Base-by-base conservation (phyloP, 208 protist genomes). In the Acanthamoeba rhysodes region DNA sequence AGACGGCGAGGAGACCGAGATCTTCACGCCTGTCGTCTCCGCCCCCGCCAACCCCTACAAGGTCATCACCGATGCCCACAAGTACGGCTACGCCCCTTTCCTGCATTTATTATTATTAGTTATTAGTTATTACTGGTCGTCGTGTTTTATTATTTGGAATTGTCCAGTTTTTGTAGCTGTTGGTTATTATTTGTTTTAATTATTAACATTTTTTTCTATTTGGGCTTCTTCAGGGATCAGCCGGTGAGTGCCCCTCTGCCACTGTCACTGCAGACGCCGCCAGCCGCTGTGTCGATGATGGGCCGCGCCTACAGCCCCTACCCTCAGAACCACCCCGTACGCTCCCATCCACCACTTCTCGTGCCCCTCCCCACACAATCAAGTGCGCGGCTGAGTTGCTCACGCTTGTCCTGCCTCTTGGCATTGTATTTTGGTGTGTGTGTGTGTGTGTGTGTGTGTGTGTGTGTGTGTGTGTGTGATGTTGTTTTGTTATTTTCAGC, bases 1-100 rank as follows among this genome's bases (percentile, higher is more conserved):
- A 12, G 74, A 82, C 34, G 41, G 74, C 24, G 74, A 82, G 20
- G 74, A 82, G 27, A 82, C 74, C 32, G 74, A 82, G 20, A 12
- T 82, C 74, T 82, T 82, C 74, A 82, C 74, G 12, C 74, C 74
- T 4, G 74, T 82, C 41, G 20, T 82, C 74, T 48, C 74, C 32
- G 74, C 74, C 9, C 22, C 74, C 0, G 55, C 9, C 27, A 41
- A 53, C 41, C 74, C 74, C 29, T 82, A 53, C 74, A 82, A 82
- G 74, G 27, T 82, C 37, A 53, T 82, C 37, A 50, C 24, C 29
- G 74, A 82, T 6, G 74, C 74, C 12, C 74, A 82, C 29, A 82
- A 82, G 74, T 82, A 48, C 55, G 55, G 1, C 55, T 62, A 12
- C 55, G 10, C 55, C 55, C 55, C 16, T 22, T 22, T 22, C 20